Base-by-base conservation (phyloP, 179 eudicot genomes). In the Sideroxylon spinosum region DNA sequence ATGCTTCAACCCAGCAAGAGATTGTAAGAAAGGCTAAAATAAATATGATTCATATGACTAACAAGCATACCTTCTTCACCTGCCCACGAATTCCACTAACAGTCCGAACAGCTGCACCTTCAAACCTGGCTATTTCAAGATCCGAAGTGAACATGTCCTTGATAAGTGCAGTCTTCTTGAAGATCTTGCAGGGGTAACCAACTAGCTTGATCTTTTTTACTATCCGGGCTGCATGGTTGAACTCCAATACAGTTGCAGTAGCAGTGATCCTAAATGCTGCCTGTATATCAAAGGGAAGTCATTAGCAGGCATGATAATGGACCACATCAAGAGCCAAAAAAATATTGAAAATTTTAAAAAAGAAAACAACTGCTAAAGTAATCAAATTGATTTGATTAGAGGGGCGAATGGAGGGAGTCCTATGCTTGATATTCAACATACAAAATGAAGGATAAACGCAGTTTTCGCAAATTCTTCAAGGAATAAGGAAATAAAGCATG, bases 91-190 rank as follows among this genome's bases (percentile, higher is more conserved):
- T 91, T 70, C 93, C 94, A 89, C 98, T 96, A 68, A 92, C 96
- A 57, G 99, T 96, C 57, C 89, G 89, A 68, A 96, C 64, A 12
- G 90, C 80, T 37, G 98, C 99, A 79, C 99, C 97, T 83, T 96
- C 98, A 85, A 88, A 94, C 85, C 92, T 92, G 20, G 99, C 98
- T 80, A 96, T 83, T 83, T 96, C 98, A 83, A 94, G 99, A 87
- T 96, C 98, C 75, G 98, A 92, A 71, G 98, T 96, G 83, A 92
- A 96, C 99, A 96, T 96, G 80, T 92, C 92, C 79, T 90, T 89
- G 46, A 96, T 94, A 61, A 92, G 89, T 7, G 97, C 98, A 0
- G 99, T 96, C 81, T 92, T 96, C 89, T 91, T 94, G 87, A 88
- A 94, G 61, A 96, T 91, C 86, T 94, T 96, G 82, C 93, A 89